Conservation (phyloP, 2,329 filamentous ascomycete genomes). For the Raffaelea arxii region DNA sequence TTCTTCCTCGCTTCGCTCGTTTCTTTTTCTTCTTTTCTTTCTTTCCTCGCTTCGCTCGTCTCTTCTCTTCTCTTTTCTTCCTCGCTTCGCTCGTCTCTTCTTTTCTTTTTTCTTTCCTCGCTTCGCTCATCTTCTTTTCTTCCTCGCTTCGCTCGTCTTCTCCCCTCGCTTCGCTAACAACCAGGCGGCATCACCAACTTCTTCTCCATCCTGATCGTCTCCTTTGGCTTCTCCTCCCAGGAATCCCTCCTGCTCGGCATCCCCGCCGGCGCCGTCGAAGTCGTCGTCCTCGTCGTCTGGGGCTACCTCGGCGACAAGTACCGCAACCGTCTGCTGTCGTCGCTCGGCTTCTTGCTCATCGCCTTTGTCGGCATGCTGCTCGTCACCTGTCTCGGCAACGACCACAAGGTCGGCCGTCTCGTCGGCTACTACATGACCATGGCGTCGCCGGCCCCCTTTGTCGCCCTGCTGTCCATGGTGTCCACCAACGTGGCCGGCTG, state of each 20-base stretch:
- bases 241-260: slow-evolving; percentile 56
- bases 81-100: too few species aligned
- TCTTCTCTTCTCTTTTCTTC: not conserved
- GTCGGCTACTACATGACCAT: slow-evolving; percentile 58
- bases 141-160: not conserved
- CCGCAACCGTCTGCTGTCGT: slow-evolving; percentile 47
- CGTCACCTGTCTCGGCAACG: slow-evolving; percentile 50
- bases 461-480: slow-evolving; percentile 53
- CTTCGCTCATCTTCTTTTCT: not conserved
- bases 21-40: not conserved
- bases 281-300: slow-evolving; percentile 17
- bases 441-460: slow-evolving; percentile 50
- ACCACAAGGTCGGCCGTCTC: slow-evolving; percentile 47
- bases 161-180: not conserved
- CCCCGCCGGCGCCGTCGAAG: slow-evolving; percentile 55
- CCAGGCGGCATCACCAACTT: slow-evolving; percentile 22
- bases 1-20: not conserved
- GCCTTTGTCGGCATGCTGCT: slow-evolving; percentile 52
- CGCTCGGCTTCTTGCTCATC: slow-evolving; percentile 38
- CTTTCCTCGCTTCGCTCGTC: too few species aligned
- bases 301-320: slow-evolving; percentile 45
- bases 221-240: slow-evolving; percentile 54
- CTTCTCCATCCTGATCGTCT: slow-evolving; percentile 31
- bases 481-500: slow-evolving; percentile 49
- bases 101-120: too few species aligned